Evolutionary conservation across 768 basidiomycete genomes (phyloP).

Genomic region (Leucocoprinus leucothites): DNA sequence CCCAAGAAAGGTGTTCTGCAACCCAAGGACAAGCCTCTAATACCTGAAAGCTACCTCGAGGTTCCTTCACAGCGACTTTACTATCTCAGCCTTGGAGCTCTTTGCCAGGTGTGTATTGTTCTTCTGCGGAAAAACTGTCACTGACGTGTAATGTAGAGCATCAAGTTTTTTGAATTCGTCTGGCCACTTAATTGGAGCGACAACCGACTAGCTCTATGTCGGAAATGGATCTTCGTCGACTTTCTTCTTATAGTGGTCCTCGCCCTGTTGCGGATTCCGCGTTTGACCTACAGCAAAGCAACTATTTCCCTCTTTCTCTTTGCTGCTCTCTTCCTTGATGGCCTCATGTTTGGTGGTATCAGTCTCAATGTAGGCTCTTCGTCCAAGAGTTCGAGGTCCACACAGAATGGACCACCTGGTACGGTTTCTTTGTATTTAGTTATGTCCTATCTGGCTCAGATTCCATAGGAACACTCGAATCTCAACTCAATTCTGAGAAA

Average conservation of each 20-base stretch:
- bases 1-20: neutral
- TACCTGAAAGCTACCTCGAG: constrained; percentile 73
- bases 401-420: constrained; percentile 18
- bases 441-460: neutral
- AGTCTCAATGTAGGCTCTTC: constrained; percentile 40
- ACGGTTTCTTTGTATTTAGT: neutral
- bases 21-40: constrained; percentile 38
- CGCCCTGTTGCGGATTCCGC: constrained; percentile 67
- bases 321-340: constrained; percentile 60
- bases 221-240: constrained; percentile 76
- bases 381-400: constrained; percentile 16
- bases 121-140: neutral
- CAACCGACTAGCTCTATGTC: constrained; percentile 39
- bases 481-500: constrained; percentile 41
- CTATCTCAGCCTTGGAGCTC: constrained; percentile 67
- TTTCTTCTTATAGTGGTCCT: constrained; percentile 56
- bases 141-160: constrained; percentile 43
- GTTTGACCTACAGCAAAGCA: constrained; percentile 64
- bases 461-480: constrained; percentile 28
- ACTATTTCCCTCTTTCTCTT: constrained; percentile 62
- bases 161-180: constrained; percentile 73
- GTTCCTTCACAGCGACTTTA: constrained; percentile 80
- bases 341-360: constrained; percentile 70
- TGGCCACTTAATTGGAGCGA: constrained; percentile 48
- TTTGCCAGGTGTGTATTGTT: constrained; percentile 59